Conservation (phyloP, 179 eudicot genomes). For the Beta macrorhiza region DNA sequence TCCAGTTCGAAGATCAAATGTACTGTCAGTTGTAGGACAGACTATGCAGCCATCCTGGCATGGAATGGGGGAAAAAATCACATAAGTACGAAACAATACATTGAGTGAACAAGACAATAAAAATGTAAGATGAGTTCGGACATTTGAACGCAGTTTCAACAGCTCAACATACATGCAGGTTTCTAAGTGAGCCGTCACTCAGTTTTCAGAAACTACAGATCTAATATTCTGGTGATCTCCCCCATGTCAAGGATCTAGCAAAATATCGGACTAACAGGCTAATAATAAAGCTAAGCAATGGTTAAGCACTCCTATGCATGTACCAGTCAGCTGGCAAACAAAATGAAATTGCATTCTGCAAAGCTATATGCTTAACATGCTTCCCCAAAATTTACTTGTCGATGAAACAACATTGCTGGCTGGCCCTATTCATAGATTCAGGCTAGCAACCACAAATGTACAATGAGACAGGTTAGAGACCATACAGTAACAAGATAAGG, state of each 20-base stretch:
- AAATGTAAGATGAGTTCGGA: neutral
- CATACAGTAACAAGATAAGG: too few relatives aligned
- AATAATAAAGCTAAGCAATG: neutral
- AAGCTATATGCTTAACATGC: neutral
- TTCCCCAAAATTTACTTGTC: neutral
- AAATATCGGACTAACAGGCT: neutral
- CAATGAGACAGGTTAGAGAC: too few relatives aligned
- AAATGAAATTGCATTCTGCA: neutral
- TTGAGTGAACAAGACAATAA: neutral
- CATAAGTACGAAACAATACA: neutral
- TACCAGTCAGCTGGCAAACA: neutral
- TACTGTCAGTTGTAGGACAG: conserved; percentile 95
- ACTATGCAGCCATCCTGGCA: conserved; percentile 90
- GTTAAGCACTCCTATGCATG: neutral
- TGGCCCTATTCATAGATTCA: too few relatives aligned
- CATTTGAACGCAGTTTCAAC: neutral
- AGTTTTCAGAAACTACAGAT: neutral
- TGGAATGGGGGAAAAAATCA: neutral
- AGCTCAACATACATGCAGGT: neutral
- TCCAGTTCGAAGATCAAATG: conserved; percentile 83
- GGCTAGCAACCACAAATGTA: too few relatives aligned
- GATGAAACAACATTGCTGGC: neutral
- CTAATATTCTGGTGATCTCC: neutral
- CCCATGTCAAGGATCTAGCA: neutral
- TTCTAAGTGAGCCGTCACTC: neutral